Percentiles rank a stretch among this genome's conserved stretches.
These are phyloP conservation scores for Fusarium annulatum DNA, from an alignment of 2,329 filamentous ascomycete species.

Conservation along the genomic window DNA sequence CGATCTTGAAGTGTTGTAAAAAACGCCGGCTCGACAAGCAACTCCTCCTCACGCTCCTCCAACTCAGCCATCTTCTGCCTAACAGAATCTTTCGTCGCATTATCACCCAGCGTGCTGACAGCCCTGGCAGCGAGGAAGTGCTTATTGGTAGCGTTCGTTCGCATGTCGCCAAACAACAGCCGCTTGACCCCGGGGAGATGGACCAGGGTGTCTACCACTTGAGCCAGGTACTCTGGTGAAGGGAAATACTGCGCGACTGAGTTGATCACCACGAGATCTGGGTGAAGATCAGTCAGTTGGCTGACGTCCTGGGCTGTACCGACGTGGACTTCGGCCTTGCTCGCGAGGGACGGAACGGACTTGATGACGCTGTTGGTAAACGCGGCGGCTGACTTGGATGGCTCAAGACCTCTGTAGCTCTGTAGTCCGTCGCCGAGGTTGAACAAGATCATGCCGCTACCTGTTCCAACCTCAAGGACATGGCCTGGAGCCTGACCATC, in stretches of 20 bases:
- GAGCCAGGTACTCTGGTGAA: conserved; percentile 38
- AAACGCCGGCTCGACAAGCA: conserved; percentile 43
- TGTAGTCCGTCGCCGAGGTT: conserved; percentile 36
- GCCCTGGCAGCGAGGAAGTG: conserved; percentile 30
- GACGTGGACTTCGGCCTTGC: conserved; percentile 28
- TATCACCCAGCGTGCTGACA: not conserved
- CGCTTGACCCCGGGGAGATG: not conserved
- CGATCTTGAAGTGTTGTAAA: conserved; percentile 29
- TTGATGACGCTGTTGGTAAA: conserved; percentile 35
- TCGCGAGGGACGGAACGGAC: conserved; percentile 5
- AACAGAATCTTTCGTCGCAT: conserved; percentile 2
- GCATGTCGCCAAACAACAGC: conserved; percentile 41
- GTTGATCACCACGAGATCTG: conserved; percentile 42
- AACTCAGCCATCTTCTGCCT: conserved; percentile 21
- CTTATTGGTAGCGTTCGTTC: conserved; percentile 29
- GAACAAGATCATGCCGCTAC: conserved; percentile 49
- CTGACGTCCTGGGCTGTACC: conserved; percentile 38
- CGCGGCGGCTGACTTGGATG: conserved; percentile 30
- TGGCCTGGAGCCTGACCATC: conserved; percentile 11
- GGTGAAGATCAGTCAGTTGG: not conserved
- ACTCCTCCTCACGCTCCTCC: conserved; percentile 28
- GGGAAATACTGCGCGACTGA: conserved; percentile 48
- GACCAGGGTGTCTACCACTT: conserved; percentile 27
- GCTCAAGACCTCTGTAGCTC: conserved; percentile 46
- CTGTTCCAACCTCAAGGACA: conserved; percentile 48